Conservation (phyloP, 1,139 yeast species). For the Geotrichum candidum region DNA sequence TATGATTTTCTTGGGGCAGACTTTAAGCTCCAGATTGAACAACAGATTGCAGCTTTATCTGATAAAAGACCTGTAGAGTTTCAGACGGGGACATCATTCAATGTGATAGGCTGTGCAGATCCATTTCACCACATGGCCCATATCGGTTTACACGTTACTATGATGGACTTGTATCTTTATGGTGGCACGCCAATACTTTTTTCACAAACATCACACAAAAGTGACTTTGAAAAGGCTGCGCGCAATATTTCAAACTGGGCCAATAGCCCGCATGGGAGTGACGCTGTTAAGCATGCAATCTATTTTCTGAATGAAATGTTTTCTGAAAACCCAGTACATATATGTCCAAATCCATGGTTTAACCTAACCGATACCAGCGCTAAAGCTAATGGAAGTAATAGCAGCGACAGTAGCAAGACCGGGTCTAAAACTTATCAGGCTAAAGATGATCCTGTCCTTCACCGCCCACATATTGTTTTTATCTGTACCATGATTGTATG, state of each 20-base stretch:
- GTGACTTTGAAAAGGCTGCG: slow-evolving; percentile 28
- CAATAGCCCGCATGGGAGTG: slow-evolving; percentile 1
- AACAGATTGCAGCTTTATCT: not conserved
- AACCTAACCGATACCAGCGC: not conserved
- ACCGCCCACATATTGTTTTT: slow-evolving; percentile 53
- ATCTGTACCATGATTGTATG: slow-evolving; percentile 51
- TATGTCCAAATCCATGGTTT: slow-evolving; percentile 14
- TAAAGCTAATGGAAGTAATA: not conserved
- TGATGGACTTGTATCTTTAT: slow-evolving; percentile 69
- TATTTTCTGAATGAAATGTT: slow-evolving; percentile 29
- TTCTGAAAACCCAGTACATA: not conserved
- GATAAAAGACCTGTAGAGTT: not conserved
- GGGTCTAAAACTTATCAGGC: slow-evolving; percentile 35
- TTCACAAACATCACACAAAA: slow-evolving; percentile 35
- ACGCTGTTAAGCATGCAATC: slow-evolving; percentile 25
- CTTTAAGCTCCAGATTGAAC: not conserved
- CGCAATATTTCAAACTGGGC: slow-evolving; percentile 5
- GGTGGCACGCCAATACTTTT: slow-evolving; percentile 78
- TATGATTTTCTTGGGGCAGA: not conserved
- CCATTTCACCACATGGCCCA: slow-evolving; percentile 58
- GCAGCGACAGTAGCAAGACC: not conserved
- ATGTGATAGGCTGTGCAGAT: slow-evolving; percentile 26
- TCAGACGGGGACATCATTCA: not conserved
- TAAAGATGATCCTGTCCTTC: slow-evolving; percentile 48
- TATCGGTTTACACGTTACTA: slow-evolving; percentile 62